Conservation (phyloP, 805 yeast species). For the Saccharomycopsis synnaedendra region DNA sequence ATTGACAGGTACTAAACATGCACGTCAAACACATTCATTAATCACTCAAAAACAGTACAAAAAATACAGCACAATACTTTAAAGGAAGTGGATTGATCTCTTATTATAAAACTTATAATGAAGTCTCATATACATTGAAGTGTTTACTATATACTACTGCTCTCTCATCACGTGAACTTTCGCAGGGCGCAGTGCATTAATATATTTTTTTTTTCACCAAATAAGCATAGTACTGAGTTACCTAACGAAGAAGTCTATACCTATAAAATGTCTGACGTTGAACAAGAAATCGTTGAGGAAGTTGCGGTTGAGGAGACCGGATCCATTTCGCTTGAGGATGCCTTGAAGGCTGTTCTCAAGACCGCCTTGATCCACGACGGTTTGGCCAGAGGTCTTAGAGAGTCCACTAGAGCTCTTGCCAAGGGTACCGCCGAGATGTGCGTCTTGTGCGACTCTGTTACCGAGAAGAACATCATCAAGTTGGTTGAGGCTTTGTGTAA, state of each 20-base stretch:
- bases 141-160: too few species aligned
- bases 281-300: constrained; percentile 63
- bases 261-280: constrained; percentile 77
- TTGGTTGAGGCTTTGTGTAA: constrained; percentile 99
- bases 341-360: constrained; percentile 95
- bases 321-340: constrained; percentile 94
- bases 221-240: constrained; percentile 36
- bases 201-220: neutral
- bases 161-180: too few species aligned
- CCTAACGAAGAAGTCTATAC: constrained; percentile 65
- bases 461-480: constrained; percentile 93
- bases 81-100: too few species aligned
- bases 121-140: too few species aligned
- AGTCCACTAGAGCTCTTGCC: constrained; percentile 97
- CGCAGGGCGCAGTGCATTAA: too few species aligned
- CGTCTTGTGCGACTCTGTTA: constrained; percentile 96
- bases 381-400: constrained; percentile 99
- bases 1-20: too few species aligned
- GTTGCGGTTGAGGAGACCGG: constrained; percentile 76
- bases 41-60: too few species aligned
- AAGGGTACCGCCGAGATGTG: constrained; percentile 96
- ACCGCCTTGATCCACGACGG: constrained; percentile 98
- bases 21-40: too few species aligned
- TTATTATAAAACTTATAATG: too few species aligned
- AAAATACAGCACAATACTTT: too few species aligned